A percentile compares a stretch with the other conserved stretches of the same genome.
These are phyloP conservation scores for Fusarium burgessii DNA, from an alignment of 2,329 filamentous ascomycete genomes.

Conservation along the genomic window DNA sequence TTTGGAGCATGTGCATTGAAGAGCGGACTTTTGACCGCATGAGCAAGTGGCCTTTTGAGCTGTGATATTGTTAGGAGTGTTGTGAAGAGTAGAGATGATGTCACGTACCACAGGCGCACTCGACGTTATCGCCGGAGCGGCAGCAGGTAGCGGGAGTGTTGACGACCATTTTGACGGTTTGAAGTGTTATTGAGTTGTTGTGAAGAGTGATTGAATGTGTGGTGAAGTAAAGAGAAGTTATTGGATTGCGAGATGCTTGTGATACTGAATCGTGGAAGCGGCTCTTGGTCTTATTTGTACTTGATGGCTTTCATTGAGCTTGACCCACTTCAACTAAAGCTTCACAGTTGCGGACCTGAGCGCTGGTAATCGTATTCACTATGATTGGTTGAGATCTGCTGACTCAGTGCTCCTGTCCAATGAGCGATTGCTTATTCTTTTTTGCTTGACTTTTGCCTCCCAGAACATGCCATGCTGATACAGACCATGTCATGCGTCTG, in stretches of 20 bases:
- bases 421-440: slow-evolving; percentile 45
- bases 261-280: slow-evolving; percentile 6
- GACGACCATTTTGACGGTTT: slow-evolving; percentile 48
- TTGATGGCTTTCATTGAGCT: neutral
- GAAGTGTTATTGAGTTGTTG: neutral
- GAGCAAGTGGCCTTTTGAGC: slow-evolving; percentile 81
- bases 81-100: neutral
- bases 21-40: slow-evolving; percentile 87
- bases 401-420: neutral
- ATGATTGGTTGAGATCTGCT: neutral
- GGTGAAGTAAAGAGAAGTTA: neutral
- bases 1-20: slow-evolving; percentile 88
- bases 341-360: neutral
- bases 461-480: slow-evolving; percentile 30
- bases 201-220: neutral
- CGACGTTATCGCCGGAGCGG: slow-evolving; percentile 62
- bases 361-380: slow-evolving; percentile 24
- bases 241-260: slow-evolving; percentile 12
- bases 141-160: slow-evolving; percentile 65
- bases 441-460: slow-evolving; percentile 26
- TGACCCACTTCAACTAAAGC: slow-evolving; percentile 30
- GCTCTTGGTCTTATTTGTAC: slow-evolving; percentile 45
- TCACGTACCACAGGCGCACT: slow-evolving; percentile 69
- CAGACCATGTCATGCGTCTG: slow-evolving; percentile 16
- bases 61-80: slow-evolving; percentile 44